Percentiles rank a stretch among this genome's conserved stretches.
phyloP scores from a whole-genome alignment of 139 green algal species.

The Haematococcus sp. region DNA sequence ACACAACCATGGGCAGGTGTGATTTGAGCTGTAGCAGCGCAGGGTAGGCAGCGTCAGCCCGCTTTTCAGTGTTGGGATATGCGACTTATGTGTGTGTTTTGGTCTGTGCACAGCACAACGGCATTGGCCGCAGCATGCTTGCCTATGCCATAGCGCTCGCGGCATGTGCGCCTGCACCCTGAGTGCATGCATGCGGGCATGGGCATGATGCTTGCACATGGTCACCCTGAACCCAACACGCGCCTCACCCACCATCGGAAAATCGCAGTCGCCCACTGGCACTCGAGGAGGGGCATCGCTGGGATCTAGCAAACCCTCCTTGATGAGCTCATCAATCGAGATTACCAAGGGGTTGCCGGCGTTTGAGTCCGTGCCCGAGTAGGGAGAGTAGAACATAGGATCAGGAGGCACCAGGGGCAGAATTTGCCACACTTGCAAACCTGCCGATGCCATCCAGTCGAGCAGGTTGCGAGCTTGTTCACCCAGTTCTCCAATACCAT shows the following conservation, averaged over 20 bases:
- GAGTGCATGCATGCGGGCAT: too few relatives aligned
- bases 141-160: too few relatives aligned
- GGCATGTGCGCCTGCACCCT: too few relatives aligned
- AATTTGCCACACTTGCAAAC: conserved; percentile 67
- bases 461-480: conserved; percentile 76
- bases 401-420: conserved; percentile 95
- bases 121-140: too few relatives aligned
- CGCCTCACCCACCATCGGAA: conserved; percentile 19
- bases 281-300: conserved; percentile 54
- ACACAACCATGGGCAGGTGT: too few relatives aligned
- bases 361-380: conserved; percentile 89
- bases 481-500: conserved; percentile 89
- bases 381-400: conserved; percentile 89
- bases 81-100: too few relatives aligned
- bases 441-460: conserved; percentile 83
- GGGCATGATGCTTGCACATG: neutral
- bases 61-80: too few relatives aligned
- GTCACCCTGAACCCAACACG: neutral
- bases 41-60: too few relatives aligned
- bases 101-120: too few relatives aligned
- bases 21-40: conserved; percentile 12
- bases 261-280: conserved; percentile 43
- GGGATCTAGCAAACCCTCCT: conserved; percentile 74
- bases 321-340: conserved; percentile 78
- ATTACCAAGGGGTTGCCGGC: conserved; percentile 93